Percentiles rank a stretch among this genome's conserved stretches.
phyloP scores from a whole-genome alignment of 495 filamentous ascomycete species.

The Lasiosphaeriaceae sp. region DNA sequence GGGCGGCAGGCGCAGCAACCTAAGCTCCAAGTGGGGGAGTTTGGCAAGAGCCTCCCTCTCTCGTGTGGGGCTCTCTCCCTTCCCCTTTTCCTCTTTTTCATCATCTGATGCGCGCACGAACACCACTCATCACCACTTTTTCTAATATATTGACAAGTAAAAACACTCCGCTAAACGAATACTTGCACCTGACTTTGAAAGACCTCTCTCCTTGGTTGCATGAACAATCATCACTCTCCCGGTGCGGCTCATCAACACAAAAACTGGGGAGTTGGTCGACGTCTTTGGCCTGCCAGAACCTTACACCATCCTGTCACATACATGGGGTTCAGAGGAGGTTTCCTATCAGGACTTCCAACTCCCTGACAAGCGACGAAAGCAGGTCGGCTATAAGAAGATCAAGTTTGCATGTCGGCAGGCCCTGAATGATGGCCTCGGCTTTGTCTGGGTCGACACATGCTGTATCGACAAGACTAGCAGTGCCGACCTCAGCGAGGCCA shows the following conservation, averaged over 20 bases:
- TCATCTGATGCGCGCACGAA: too few species aligned
- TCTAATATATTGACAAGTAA: too few species aligned
- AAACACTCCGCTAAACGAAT: too few species aligned
- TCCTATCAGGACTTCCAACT: constrained; percentile 21
- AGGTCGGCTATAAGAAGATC: constrained; percentile 21
- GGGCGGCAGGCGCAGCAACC: too few species aligned
- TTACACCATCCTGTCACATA: constrained; percentile 40
- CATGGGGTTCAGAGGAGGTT: constrained; percentile 30
- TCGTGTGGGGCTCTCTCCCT: too few species aligned
- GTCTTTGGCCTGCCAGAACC: constrained; percentile 21
- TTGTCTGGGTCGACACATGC: constrained; percentile 43
- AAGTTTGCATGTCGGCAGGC: constrained; percentile 25
- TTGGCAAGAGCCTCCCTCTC: too few species aligned
- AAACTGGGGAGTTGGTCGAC: constrained; percentile 27
- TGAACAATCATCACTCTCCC: too few species aligned
- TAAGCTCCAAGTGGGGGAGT: too few species aligned
- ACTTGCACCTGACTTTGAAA: too few species aligned
- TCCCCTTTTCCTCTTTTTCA: too few species aligned
- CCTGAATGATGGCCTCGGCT: constrained; percentile 11
- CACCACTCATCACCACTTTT: too few species aligned
- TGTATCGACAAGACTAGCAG: constrained; percentile 43
- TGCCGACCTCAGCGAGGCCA: constrained; percentile 38
- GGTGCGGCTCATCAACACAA: constrained; percentile 41
- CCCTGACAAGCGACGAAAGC: background rate
- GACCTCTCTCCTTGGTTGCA: too few species aligned